Percentiles rank a stretch among this genome's conserved stretches.
Evolutionary conservation across 2,329 filamentous ascomycete genomes (phyloP).

Genomic region (Rhytidhysteron rufulum): DNA sequence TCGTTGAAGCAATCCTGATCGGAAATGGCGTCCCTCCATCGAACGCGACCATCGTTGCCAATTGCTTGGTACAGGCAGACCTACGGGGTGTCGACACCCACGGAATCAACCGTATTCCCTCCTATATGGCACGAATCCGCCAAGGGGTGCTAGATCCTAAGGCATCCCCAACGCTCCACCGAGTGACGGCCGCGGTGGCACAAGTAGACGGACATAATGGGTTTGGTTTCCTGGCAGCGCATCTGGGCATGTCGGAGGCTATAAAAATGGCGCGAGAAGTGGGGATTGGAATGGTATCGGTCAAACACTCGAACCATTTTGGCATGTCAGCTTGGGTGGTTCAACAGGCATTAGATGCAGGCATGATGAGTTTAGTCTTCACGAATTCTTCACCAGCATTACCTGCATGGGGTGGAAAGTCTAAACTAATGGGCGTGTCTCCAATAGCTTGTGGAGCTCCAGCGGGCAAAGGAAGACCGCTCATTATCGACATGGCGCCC

Average conservation of each 20-base stretch:
- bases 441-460: conserved; percentile 75
- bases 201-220: conserved; percentile 66
- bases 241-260: conserved; percentile 62
- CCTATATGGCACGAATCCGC: conserved; percentile 70
- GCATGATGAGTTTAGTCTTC: conserved; percentile 60
- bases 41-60: conserved; percentile 62
- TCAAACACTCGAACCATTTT: conserved; percentile 78
- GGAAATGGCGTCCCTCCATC: conserved; percentile 58
- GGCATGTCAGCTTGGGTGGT: conserved; percentile 82
- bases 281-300: conserved; percentile 71
- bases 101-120: conserved; percentile 72
- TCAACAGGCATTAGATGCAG: conserved; percentile 68
- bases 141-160: conserved; percentile 63
- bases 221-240: conserved; percentile 71
- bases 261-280: conserved; percentile 61
- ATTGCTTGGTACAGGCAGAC: conserved; percentile 68
- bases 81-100: conserved; percentile 77
- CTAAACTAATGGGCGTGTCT: conserved; percentile 68
- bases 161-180: conserved; percentile 55
- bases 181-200: conserved; percentile 67
- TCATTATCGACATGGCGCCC: conserved; percentile 74
- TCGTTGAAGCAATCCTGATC: conserved; percentile 53
- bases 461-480: conserved; percentile 55
- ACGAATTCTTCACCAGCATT: conserved; percentile 65
- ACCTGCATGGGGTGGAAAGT: conserved; percentile 65